Base-by-base conservation (phyloP, 1,139 yeast genomes). In the Kodamaea ohmeri region DNA sequence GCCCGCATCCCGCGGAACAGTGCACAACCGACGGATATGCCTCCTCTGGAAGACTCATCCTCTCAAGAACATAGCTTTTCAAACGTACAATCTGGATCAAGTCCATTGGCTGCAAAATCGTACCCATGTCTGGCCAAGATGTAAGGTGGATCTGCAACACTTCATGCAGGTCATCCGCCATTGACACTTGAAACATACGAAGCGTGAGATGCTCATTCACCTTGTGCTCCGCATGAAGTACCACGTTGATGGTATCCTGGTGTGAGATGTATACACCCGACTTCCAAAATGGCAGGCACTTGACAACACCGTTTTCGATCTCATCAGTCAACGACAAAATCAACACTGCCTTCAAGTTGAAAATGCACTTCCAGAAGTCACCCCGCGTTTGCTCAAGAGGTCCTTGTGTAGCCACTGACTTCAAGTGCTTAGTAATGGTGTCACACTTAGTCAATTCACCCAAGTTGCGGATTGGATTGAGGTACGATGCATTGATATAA, bases 1-100 rank as follows among this genome's bases (percentile, higher is more conserved):
- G 74, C 2, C 96, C 96, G 60, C 96, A 87, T 0, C 96, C 96
- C 0, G 96, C 96, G 4, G 90, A 81, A 57, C 96, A 87, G 58
- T 88, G 96, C 7, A 86, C 86, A 20, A 85, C 60, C 1, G 82
- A 63, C 1, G 85, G 82, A 40, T 52, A 56, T 6, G 36, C 22
- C n/a, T 35, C 35, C 6, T 37, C 32, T 1, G 32, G 19, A 4
- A 38, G 27, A 2, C 17, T 19, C 31, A 47, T 30, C 6, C 42
- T 35, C 11, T 53, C 37, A 39, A 62, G 48, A 13, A 74, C 43
- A 34, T 53, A 48, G 11, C 62, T 51, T 47, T 73, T 76, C 51
- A 76, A 54, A 7, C 58, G 55, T 7, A 72, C 56, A 25, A 76
- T 55, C 21, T 65, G 61, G 16, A 77, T 55, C 22, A 77, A 53